A percentile compares a stretch with the other conserved stretches of the same genome.
Evolutionary conservation across 169 alveolate genomes (phyloP).

Genomic region (Plasmodium vinckei): DNA sequence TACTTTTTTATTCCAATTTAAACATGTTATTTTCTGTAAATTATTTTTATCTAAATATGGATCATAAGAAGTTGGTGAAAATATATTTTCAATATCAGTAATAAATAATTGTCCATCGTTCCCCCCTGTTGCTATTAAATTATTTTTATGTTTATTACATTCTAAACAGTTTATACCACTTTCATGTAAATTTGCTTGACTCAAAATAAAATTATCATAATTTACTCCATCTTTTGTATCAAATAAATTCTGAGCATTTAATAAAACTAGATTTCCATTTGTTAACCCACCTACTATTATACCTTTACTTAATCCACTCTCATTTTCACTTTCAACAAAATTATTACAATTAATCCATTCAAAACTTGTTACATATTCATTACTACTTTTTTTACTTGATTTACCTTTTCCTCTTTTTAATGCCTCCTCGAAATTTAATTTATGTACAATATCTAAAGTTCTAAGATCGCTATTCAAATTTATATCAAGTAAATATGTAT

Average conservation of each 20-base stretch:
- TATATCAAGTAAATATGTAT: conserved; percentile 63
- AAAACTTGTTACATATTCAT: conserved; percentile 66
- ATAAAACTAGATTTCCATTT: conserved; percentile 62
- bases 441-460: conserved; percentile 56
- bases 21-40: conserved; percentile 77
- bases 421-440: conserved; percentile 68
- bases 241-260: conserved; percentile 59
- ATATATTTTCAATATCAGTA: conserved; percentile 77
- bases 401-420: conserved; percentile 18
- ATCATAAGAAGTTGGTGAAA: conserved; percentile 71
- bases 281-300: conserved; percentile 70
- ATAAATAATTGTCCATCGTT: conserved; percentile 81
- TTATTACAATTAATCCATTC: conserved; percentile 64
- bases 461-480: conserved; percentile 48
- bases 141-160: conserved; percentile 75
- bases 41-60: conserved; percentile 79
- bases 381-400: conserved; percentile 11
- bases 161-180: conserved; percentile 78
- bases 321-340: conserved; percentile 39
- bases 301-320: conserved; percentile 49
- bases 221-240: not conserved
- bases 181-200: conserved; percentile 67
- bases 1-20: conserved; percentile 87
- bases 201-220: conserved; percentile 60
- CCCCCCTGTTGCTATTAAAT: conserved; percentile 83